Evolutionary conservation across 495 filamentous ascomycete species (phyloP), one percentile per base, ranked within the genome.

Genomic region (Daldinia grandis): DNA sequence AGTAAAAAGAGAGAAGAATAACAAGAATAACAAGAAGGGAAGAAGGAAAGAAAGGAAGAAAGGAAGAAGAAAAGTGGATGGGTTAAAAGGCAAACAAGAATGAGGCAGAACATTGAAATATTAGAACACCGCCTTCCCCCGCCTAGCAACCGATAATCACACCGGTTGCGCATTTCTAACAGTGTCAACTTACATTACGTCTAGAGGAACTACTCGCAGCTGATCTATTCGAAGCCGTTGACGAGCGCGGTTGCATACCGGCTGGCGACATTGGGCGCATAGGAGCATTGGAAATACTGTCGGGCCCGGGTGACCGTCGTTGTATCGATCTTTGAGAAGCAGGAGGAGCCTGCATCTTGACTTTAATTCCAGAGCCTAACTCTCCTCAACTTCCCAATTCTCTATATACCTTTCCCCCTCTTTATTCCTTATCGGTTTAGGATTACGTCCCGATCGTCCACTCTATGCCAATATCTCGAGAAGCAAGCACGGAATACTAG

Each of bases 261-360:
- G 88, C 89, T 21, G 88, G 85, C 73, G 88, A 91, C 35, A 83
- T 94, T 1, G 92, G 90, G n/a, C 92, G 93, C 68, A 87, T 92
- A 27, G 92, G 92, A 12, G 81, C 73, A 66, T 69, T 81, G 30
- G 82, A 74, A 69, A 76, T 82, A 64, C 79, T 78, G 27, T 86
- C 84, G 27, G 79, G 80, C 38, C 78, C 82, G 19, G 85, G 85
- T 56, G 85, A 85, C 68, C 84, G 79, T 50, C 85, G 80, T 66
- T 85, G 82, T 64, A 82, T 64, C 38, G 79, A 78, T 58, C 81
- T 79, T 58, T 79, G 78, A 37, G 81, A 79, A 6, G 73, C 66
- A 42, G 71, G 75, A 58, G 80, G 73, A 38, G 76, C 73, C 69
- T 81, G 83, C 81, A 84, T 84, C 33, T 68, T 61, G 71, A 56